Evolutionary conservation across 2,329 filamentous ascomycete genomes (phyloP).

Genomic region (Nigrograna mackinnonii): DNA sequence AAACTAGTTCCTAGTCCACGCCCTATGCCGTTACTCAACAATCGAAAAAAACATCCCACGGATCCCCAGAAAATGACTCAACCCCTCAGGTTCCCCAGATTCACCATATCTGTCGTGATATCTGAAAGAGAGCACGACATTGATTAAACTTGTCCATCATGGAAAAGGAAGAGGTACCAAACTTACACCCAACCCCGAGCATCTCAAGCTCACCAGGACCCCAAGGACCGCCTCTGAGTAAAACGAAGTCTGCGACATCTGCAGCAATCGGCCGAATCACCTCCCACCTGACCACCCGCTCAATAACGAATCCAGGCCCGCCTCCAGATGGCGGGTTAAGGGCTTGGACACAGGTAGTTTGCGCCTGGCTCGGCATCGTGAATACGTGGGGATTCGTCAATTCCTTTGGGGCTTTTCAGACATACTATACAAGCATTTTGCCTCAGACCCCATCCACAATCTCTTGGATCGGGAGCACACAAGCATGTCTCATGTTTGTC

Average conservation of each 20-base stretch:
- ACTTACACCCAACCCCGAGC: slow-evolving; percentile 5
- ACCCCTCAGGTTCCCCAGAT: too few species aligned
- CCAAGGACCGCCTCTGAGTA: slow-evolving; percentile 9
- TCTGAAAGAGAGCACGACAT: not conserved
- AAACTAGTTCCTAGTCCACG: too few species aligned
- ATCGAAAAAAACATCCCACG: too few species aligned
- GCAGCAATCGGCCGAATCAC: slow-evolving; percentile 28
- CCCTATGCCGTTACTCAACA: too few species aligned
- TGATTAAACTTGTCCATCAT: slow-evolving; percentile 2
- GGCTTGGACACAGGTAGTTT: slow-evolving; percentile 35
- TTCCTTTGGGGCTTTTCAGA: slow-evolving; percentile 51
- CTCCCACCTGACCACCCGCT: slow-evolving; percentile 37
- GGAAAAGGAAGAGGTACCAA: slow-evolving; percentile 14
- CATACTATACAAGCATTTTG: slow-evolving; percentile 47
- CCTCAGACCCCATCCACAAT: slow-evolving; percentile 46
- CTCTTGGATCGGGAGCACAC: slow-evolving; percentile 57
- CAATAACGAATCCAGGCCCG: slow-evolving; percentile 32
- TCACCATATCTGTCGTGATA: not conserved
- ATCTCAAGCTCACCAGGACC: slow-evolving; percentile 5
- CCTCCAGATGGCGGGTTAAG: slow-evolving; percentile 48
- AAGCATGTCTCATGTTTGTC: slow-evolving; percentile 51
- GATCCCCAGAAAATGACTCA: slow-evolving; percentile 8
- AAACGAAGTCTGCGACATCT: slow-evolving; percentile 16
- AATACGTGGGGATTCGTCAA: slow-evolving; percentile 46
- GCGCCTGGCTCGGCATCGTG: slow-evolving; percentile 31